These are phyloP conservation scores for Tephrocybe sp. DNA, from an alignment of 768 basidiomycete species.

Conservation along the genomic window DNA sequence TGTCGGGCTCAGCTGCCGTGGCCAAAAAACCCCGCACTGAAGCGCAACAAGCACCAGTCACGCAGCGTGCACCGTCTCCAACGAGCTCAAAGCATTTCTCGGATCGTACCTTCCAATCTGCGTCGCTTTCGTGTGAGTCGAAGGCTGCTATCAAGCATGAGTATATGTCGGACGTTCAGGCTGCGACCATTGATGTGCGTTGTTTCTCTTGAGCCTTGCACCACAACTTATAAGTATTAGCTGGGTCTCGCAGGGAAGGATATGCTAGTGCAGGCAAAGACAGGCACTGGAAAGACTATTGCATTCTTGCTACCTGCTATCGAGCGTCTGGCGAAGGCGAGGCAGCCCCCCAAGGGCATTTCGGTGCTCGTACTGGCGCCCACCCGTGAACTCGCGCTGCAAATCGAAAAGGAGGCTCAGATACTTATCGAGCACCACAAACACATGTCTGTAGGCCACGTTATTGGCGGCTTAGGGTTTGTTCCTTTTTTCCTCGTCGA, in stretches of 20 bases:
- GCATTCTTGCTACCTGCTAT: constrained; percentile 74
- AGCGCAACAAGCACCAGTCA: background rate
- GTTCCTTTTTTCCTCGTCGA: constrained; percentile 3
- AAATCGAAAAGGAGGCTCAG: constrained; percentile 68
- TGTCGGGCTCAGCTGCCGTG: background rate
- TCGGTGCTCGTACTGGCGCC: constrained; percentile 71
- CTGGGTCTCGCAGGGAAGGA: constrained; percentile 41
- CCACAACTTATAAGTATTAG: no score
- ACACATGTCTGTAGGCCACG: constrained; percentile 40
- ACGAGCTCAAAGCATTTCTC: constrained; percentile 27
- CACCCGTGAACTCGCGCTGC: constrained; percentile 72
- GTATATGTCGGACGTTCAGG: constrained; percentile 50
- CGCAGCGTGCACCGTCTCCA: background rate
- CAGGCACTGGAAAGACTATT: constrained; percentile 55
- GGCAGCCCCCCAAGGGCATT: constrained; percentile 26
- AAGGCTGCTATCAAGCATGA: constrained; percentile 44
- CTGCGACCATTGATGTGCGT: constrained; percentile 47
- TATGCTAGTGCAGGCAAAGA: constrained; percentile 54
- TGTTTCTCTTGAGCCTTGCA: no score
- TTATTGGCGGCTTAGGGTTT: constrained; percentile 59
- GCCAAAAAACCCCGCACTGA: background rate
- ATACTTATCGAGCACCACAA: constrained; percentile 38
- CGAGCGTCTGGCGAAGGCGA: constrained; percentile 55
- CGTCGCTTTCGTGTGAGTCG: constrained; percentile 37
- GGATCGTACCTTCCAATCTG: constrained; percentile 28